Evolutionary conservation across 2,329 filamentous ascomycete species (phyloP).

Genomic region (Botrytis galanthina): DNA sequence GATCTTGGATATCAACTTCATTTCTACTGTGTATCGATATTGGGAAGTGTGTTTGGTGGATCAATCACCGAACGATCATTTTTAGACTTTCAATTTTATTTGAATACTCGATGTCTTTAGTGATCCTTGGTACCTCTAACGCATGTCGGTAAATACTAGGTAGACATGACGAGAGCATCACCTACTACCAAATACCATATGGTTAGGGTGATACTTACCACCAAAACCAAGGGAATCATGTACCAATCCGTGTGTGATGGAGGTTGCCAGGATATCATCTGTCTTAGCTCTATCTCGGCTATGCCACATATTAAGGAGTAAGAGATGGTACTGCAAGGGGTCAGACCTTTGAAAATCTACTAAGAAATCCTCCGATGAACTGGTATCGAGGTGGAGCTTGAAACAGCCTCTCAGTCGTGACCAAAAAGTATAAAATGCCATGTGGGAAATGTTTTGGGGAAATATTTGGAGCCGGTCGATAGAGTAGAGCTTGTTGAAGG

Average conservation of each 20-base stretch:
- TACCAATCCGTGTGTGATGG: background rate
- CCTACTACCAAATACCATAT: background rate
- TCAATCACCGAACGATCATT: background rate
- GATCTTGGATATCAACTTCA: background rate
- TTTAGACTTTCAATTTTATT: background rate
- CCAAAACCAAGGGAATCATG: background rate
- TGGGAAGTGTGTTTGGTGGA: background rate
- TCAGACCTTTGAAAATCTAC: background rate
- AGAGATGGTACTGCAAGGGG: background rate
- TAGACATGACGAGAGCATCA: background rate
- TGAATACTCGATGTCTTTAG: background rate
- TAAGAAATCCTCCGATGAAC: conserved; percentile 1
- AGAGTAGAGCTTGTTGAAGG: background rate
- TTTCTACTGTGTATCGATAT: background rate
- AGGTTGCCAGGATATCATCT: background rate
- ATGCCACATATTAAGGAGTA: background rate
- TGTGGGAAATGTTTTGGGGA: background rate
- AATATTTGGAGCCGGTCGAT: background rate
- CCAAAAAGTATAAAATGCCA: background rate
- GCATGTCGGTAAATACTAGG: background rate
- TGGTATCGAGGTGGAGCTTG: background rate
- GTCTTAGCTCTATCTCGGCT: background rate
- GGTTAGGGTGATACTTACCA: conserved; percentile 1
- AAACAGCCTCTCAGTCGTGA: background rate
- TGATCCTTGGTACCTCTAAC: background rate